Percentiles rank a stretch among this genome's conserved stretches.
These are phyloP conservation scores for Fistulifera pelliculosa DNA, from an alignment of 108 stramenopile species.

Conservation along the genomic window DNA sequence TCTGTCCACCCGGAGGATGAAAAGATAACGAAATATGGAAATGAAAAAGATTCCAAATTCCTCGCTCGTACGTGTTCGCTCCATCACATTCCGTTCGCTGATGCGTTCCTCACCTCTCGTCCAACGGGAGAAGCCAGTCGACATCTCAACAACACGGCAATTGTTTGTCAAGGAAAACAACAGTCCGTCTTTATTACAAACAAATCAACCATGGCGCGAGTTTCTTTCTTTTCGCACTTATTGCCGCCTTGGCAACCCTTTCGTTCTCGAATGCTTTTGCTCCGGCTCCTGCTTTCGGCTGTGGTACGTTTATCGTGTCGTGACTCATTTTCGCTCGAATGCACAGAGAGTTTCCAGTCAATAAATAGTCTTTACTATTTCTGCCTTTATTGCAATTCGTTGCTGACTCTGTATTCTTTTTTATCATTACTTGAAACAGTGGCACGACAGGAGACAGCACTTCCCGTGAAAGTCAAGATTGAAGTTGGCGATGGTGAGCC, in stretches of 20 bases:
- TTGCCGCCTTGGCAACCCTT: slow-evolving; percentile 24
- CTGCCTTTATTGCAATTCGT: not conserved
- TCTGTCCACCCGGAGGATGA: too few relatives aligned
- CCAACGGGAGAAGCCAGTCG: not conserved
- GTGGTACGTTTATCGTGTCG: not conserved
- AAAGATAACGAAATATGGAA: not conserved
- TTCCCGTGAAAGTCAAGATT: slow-evolving; percentile 55
- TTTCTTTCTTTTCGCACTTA: slow-evolving; percentile 24
- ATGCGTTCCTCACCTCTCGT: too few relatives aligned
- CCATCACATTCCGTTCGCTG: too few relatives aligned
- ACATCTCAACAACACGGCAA: not conserved
- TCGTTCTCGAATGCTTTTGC: slow-evolving; percentile 27
- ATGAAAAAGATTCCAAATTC: slow-evolving; percentile 8
- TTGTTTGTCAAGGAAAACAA: not conserved
- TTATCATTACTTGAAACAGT: not conserved
- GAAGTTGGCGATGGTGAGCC: slow-evolving; percentile 80
- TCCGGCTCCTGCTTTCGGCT: slow-evolving; percentile 9
- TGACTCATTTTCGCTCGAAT: not conserved
- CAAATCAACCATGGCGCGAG: slow-evolving; percentile 27
- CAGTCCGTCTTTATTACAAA: not conserved
- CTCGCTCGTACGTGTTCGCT: slow-evolving; percentile 1
- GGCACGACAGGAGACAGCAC: slow-evolving; percentile 19
- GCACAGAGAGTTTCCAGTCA: slow-evolving; percentile 1
- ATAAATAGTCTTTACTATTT: not conserved
- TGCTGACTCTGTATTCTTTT: not conserved